Evolutionary conservation across 202 grass and related monocot genomes (phyloP), one percentile per base, ranked within the genome.

Genomic region (Schoenoplectus triqueter): DNA sequence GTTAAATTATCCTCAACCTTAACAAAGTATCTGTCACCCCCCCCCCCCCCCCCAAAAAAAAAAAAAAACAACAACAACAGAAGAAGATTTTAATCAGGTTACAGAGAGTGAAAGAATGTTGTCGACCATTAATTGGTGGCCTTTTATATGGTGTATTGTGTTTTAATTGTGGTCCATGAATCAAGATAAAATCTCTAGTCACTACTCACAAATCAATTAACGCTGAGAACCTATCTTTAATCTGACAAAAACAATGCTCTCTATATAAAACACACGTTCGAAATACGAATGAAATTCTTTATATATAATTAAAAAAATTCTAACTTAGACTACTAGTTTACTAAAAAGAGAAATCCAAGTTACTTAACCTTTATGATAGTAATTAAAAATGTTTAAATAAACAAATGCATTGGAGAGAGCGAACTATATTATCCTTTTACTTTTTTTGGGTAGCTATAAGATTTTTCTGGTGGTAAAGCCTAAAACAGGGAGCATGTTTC

Each of bases 401-500:
- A 40, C 11, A 75, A 75, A 75, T n/a, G 0, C 49, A 56, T 73
- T 76, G 73, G 21, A 56, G 19, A 55, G 47, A 46, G 67, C 2
- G 4, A 55, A 76, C 4, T 39, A 7, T 74, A 10, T 45, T 68
- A 44, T 74, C 7, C 2, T 49, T 50, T 50, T 50, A 20, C 7
- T 0, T 50, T 20, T 22, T 74, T 54, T 55, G 3, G 9, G 13
- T 54, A 22, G 48, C 71, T 52, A 66, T 66, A 54, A 74, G 46
- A 2, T 10, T 54, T 54, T 56, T 76, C 15, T 77, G 10, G 21
- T 57, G 51, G 21, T 55, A 77, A 41, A 77, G 5, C 50, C 11
- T 77, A 40, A 77, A 77, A 77, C 51, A 77, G 73, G 73, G 73
- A 31, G 40, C 73, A 57, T 77, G 73, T 77, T 77, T 56, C 14